Percentiles rank a stretch among this genome's conserved stretches.
These are phyloP conservation scores for Quercus engelmannii DNA, from an alignment of 306 rosid genomes.

Conservation along the genomic window DNA sequence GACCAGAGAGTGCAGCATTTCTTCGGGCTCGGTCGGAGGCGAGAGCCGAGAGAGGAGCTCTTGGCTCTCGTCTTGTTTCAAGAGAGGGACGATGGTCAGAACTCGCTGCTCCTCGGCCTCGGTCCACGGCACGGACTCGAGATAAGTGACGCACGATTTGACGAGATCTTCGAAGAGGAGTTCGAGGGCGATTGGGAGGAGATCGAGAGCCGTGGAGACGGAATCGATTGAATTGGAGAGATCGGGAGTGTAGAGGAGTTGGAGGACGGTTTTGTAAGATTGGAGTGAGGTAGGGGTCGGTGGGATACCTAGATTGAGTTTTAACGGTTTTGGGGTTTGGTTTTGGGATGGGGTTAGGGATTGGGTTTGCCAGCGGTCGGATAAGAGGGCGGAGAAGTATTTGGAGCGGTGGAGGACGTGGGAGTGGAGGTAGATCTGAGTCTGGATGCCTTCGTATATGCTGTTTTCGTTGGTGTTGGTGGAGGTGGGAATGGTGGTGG, in stretches of 20 bases:
- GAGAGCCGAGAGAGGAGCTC: conserved; percentile 82
- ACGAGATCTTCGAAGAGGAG: conserved; percentile 85
- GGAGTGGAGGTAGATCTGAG: conserved; percentile 65
- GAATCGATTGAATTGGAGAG: conserved; percentile 37
- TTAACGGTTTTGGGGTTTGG: conserved; percentile 18
- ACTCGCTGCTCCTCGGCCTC: conserved; percentile 80
- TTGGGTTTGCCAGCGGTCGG: conserved; percentile 69
- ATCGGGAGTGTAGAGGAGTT: conserved; percentile 63
- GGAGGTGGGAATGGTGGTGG: conserved; percentile 21
- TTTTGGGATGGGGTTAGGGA: neutral
- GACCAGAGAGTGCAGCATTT: conserved; percentile 68
- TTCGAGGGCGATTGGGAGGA: conserved; percentile 76
- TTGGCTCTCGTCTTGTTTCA: conserved; percentile 63
- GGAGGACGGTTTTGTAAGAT: conserved; percentile 49
- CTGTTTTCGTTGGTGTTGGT: neutral
- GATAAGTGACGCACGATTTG: conserved; percentile 57
- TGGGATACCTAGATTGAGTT: conserved; percentile 47
- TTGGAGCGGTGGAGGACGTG: conserved; percentile 64
- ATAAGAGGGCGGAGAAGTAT: conserved; percentile 76
- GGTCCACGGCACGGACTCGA: conserved; percentile 93
- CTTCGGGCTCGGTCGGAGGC: conserved; percentile 39
- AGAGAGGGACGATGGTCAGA: conserved; percentile 53
- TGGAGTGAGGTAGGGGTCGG: conserved; percentile 44
- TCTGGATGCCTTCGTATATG: conserved; percentile 24
- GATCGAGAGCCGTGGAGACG: conserved; percentile 63